Percentiles rank a stretch among this genome's conserved stretches.
These are phyloP conservation scores for Xylaria curta DNA, from an alignment of 495 filamentous ascomycete species.

Conservation along the genomic window DNA sequence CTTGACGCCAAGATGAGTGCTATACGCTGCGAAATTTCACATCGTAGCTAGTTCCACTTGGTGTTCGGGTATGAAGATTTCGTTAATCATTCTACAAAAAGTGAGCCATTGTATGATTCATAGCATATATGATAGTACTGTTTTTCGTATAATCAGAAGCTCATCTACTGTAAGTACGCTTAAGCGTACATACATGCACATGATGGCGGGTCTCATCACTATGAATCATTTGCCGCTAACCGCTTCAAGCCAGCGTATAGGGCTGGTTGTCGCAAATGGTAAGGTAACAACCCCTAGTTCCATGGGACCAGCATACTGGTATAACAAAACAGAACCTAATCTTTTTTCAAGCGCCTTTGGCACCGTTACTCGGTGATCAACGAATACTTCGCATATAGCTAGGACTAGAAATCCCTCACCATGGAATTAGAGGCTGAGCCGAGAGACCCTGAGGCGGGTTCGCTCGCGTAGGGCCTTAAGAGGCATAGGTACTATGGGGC, in stretches of 20 bases:
- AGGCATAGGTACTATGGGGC: neutral
- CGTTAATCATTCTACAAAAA: neutral
- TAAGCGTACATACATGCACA: neutral
- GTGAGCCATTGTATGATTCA: neutral
- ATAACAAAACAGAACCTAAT: neutral
- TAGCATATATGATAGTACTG: neutral
- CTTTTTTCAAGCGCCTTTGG: neutral
- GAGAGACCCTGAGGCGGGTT: neutral
- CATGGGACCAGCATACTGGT: too few species aligned
- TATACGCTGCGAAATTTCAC: neutral
- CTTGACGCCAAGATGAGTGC: neutral
- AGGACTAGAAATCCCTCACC: neutral
- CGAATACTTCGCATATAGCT: neutral
- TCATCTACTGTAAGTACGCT: too few species aligned
- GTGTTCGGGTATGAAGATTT: neutral
- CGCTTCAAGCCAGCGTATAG: neutral
- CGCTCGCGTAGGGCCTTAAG: neutral
- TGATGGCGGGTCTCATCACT: conserved; percentile 19
- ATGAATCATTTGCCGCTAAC: conserved; percentile 31
- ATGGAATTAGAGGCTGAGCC: neutral
- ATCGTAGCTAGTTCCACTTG: neutral
- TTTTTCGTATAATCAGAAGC: neutral
- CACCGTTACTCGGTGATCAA: neutral
- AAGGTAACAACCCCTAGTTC: neutral
- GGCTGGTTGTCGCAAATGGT: neutral